These are phyloP conservation scores for Passiflora organensis DNA, from an alignment of 345 rosid species.

Conservation along the genomic window DNA sequence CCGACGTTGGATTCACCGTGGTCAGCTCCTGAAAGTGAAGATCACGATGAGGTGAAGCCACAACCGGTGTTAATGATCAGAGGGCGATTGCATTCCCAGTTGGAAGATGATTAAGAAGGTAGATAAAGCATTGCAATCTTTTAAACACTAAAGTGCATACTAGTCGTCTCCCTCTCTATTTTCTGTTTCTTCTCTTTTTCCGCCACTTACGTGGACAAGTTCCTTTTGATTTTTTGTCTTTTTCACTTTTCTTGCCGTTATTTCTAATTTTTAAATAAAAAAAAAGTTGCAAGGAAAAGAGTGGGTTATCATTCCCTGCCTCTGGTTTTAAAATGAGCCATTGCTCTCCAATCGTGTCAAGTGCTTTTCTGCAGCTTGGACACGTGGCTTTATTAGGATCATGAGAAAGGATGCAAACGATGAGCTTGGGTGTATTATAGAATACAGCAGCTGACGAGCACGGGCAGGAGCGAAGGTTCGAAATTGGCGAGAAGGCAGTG, in stretches of 20 bases:
- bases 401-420: not conserved
- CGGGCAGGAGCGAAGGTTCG: constrained; percentile 36
- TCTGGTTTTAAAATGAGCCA: too few relatives aligned
- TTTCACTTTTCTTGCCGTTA: constrained; percentile 26
- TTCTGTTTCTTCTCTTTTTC: too few relatives aligned
- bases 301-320: not conserved
- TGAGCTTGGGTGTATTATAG: not conserved
- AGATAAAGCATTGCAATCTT: too few relatives aligned
- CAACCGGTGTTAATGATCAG: not conserved
- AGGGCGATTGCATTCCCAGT: not conserved
- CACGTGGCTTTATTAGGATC: not conserved
- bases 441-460: constrained; percentile 19
- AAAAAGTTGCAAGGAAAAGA: not conserved
- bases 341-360: not conserved
- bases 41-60: constrained; percentile 12
- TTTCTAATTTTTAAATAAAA: not conserved
- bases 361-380: not conserved
- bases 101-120: too few relatives aligned
- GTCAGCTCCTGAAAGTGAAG: constrained; percentile 11
- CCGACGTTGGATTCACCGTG: constrained; percentile 33
- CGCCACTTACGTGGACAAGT: too few relatives aligned
- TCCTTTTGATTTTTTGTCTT: not conserved
- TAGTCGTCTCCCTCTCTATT: too few relatives aligned
- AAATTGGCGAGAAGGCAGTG: constrained; percentile 18
- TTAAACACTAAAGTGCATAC: too few relatives aligned